phyloP scores from a whole-genome alignment of 345 rosid species.

The Aegle marmelos region DNA sequence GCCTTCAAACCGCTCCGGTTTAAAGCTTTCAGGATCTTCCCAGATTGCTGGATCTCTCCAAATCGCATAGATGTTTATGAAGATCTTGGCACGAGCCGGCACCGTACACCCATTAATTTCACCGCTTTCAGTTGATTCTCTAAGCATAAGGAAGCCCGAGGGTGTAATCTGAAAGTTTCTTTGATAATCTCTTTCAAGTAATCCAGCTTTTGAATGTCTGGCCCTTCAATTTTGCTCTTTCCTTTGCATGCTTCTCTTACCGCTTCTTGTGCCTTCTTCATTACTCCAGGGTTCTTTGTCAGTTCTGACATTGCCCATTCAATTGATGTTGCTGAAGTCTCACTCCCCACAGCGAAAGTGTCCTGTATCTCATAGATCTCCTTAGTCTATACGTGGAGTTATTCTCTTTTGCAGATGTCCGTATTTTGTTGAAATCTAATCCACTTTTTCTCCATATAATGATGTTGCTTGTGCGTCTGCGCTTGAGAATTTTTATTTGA shows the following conservation, averaged over 20 bases:
- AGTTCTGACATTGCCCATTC: slow-evolving; percentile 25
- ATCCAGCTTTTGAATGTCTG: slow-evolving; percentile 4
- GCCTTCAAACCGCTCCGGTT: not conserved
- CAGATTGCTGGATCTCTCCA: slow-evolving; percentile 25
- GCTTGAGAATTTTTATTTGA: too few relatives aligned
- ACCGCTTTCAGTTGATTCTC: slow-evolving; percentile 21
- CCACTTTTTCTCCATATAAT: too few relatives aligned
- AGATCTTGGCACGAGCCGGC: slow-evolving; percentile 10
- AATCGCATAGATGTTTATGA: slow-evolving; percentile 24
- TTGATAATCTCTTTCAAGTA: slow-evolving; percentile 15
- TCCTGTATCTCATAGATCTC: slow-evolving; percentile 2
- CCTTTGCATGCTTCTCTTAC: slow-evolving; percentile 3
- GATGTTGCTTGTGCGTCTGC: too few relatives aligned
- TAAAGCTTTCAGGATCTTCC: slow-evolving; percentile 8
- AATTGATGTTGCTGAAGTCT: too few relatives aligned
- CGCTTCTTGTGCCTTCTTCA: slow-evolving; percentile 16
- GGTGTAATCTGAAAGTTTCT: slow-evolving; percentile 21
- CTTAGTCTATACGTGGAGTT: too few relatives aligned
- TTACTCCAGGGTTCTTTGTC: slow-evolving; percentile 2
- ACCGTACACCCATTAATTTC: slow-evolving; percentile 21
- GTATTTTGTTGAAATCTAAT: too few relatives aligned
- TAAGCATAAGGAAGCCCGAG: slow-evolving; percentile 20
- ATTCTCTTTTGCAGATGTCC: too few relatives aligned
- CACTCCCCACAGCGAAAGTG: slow-evolving; percentile 12
- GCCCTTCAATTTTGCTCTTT: slow-evolving; percentile 13